Percentiles rank a stretch among this genome's conserved stretches.
Evolutionary conservation across 148 eudicot species (phyloP).

Genomic region (Rhododendron mucronatum): DNA sequence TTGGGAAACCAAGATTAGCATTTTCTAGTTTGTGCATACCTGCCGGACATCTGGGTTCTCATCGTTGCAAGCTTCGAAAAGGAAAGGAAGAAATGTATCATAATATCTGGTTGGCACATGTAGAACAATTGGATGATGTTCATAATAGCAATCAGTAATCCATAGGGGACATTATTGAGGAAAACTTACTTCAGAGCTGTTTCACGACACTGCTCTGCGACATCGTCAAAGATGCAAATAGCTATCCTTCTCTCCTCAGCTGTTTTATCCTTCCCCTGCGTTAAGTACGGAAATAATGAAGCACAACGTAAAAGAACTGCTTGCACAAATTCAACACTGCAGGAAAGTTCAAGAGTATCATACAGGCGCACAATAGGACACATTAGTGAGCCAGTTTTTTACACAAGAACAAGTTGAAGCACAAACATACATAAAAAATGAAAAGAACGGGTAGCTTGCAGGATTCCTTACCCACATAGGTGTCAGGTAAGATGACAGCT

Average conservation of each 20-base stretch:
- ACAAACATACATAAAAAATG: not conserved
- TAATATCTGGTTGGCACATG: constrained; percentile 54
- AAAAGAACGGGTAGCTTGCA: not conserved
- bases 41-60: constrained; percentile 79
- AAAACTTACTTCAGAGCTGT: constrained; percentile 73
- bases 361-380: not conserved
- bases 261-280: constrained; percentile 93
- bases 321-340: constrained; percentile 2
- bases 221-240: constrained; percentile 93
- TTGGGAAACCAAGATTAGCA: not conserved
- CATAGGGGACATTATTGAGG: not conserved
- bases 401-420: not conserved
- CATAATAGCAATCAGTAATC: not conserved
- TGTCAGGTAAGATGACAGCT: constrained; percentile 71
- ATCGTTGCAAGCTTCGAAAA: constrained; percentile 91
- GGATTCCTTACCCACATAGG: constrained; percentile 90
- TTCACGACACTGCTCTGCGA: constrained; percentile 95
- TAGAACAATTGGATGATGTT: not conserved
- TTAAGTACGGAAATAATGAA: not conserved
- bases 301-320: not conserved
- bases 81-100: constrained; percentile 79
- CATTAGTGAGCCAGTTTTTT: not conserved
- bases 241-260: constrained; percentile 94
- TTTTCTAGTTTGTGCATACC: constrained; percentile 32
- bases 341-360: not conserved